Conservation (phyloP, 768 basidiomycete genomes). For the Panaeolus cyanescens region DNA sequence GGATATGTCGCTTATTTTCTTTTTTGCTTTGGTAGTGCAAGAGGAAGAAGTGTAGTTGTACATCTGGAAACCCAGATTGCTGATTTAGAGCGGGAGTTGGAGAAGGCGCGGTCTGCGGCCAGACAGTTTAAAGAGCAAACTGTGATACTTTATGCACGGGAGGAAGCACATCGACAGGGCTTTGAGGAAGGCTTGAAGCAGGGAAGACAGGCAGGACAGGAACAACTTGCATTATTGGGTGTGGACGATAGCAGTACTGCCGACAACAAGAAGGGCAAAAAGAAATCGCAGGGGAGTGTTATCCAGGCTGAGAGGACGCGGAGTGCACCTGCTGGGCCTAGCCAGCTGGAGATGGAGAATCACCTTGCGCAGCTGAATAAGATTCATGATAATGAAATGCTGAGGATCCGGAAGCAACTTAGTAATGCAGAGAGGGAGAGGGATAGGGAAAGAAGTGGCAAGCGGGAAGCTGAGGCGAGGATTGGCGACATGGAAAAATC, state of each 20-base stretch:
- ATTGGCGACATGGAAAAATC: neutral
- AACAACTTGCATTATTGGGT: constrained; percentile 5
- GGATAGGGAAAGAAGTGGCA: constrained; percentile 21
- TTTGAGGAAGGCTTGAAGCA: constrained; percentile 53
- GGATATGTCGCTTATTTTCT: neutral
- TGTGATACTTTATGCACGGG: constrained; percentile 48
- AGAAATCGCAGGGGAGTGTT: neutral
- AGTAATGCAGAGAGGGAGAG: constrained; percentile 18
- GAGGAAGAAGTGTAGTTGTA: constrained; percentile 23
- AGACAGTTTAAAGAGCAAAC: constrained; percentile 58
- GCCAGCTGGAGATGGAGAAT: constrained; percentile 16
- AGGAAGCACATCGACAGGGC: constrained; percentile 51
- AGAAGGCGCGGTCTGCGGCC: constrained; percentile 49
- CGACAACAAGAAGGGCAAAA: neutral
- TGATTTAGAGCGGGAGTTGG: constrained; percentile 31
- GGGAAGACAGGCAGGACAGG: constrained; percentile 30
- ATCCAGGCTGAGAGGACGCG: neutral
- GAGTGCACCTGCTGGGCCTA: constrained; percentile 10
- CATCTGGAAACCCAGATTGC: constrained; percentile 32
- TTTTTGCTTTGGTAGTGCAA: constrained; percentile 16
- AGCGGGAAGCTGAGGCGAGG: constrained; percentile 15
- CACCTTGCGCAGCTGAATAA: constrained; percentile 14
- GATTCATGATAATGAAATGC: constrained; percentile 18
- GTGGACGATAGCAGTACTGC: neutral
- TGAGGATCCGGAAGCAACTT: constrained; percentile 19